Base-by-base conservation (phyloP, 495 filamentous ascomycete genomes). In the Aspergillus carlsbadensis region DNA sequence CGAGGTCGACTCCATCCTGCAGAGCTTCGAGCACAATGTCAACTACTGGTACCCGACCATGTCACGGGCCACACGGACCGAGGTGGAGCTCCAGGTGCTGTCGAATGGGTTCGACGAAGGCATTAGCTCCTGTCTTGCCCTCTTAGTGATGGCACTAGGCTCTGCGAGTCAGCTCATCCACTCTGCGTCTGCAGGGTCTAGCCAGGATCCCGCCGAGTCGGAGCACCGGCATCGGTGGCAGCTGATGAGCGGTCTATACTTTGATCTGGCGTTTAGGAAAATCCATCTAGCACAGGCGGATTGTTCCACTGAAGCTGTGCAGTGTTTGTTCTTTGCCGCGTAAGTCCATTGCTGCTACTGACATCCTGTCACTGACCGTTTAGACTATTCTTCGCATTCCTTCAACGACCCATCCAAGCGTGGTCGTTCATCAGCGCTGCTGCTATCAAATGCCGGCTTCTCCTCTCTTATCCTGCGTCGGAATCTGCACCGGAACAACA, bases 401-500 rank as follows among this genome's bases (percentile, higher is more conserved):
- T 55, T 14, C 52, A 55, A 20, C 42, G 52, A 5, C 52, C 52
- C 0, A 21, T 55, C 33, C 52, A 55, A 13, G 52, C 52, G 1
- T 55, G 52, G 52, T 55, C 52, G 2, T 55, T 55, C 17, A 47
- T 55, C 33, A 55, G 52, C 21, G 31, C 52, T 3, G 52, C 52
- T 10, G 52, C 52, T 2, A 55, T 37, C 52, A 55, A 55, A 31
- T 55, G 52, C 33, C 52, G 52, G 0, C 33, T 55, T n/a, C 52
- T 55, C 18, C 42, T 55, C 15, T 47, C 52, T 1, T 55, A 55
- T n/a, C 33, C 52, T 1, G 21, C 41, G 17, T 39, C 40, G 31
- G 31, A 55, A 6, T 6, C 31, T n/a, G 42, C 21, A 2, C 40
- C 63, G 0, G 64, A 74, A 48, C 67, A 74, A 35, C 57, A 63